These are phyloP conservation scores for Phlyctochytrium planicorne DNA, from an alignment of 192 early-diverging fungal species.

Conservation along the genomic window DNA sequence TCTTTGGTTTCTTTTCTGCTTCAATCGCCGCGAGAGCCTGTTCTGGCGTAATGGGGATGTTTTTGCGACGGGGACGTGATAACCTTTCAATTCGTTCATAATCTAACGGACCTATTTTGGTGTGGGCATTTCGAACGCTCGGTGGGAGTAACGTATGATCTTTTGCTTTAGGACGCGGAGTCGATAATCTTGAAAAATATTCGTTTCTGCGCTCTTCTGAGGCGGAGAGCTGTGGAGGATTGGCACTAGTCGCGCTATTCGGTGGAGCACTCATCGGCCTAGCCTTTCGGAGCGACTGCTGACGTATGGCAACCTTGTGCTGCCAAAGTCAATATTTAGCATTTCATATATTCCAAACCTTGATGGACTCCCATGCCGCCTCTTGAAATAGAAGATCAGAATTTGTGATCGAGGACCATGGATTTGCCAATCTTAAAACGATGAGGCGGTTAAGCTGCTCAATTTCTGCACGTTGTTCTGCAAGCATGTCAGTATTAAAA, in stretches of 20 bases:
- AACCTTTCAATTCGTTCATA: neutral
- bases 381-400: neutral
- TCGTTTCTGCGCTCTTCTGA: too few relatives aligned
- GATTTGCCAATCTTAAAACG: neutral
- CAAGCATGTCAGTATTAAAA: too few relatives aligned
- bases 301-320: too few relatives aligned
- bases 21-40: neutral
- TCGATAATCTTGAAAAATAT: too few relatives aligned
- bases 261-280: too few relatives aligned
- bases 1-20: neutral
- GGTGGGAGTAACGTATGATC: too few relatives aligned
- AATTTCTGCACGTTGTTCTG: neutral
- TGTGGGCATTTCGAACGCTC: neutral
- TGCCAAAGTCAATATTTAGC: too few relatives aligned
- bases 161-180: too few relatives aligned
- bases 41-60: neutral
- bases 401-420: neutral
- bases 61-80: neutral
- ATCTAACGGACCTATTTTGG: neutral
- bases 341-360: neutral
- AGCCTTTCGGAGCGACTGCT: too few relatives aligned
- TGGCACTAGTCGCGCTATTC: too few relatives aligned
- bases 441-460: neutral
- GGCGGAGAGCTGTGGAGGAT: too few relatives aligned
- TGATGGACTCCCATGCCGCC: neutral